These are phyloP conservation scores for Macrolepiota dolichaula DNA, from an alignment of 768 basidiomycete genomes.

Conservation along the genomic window DNA sequence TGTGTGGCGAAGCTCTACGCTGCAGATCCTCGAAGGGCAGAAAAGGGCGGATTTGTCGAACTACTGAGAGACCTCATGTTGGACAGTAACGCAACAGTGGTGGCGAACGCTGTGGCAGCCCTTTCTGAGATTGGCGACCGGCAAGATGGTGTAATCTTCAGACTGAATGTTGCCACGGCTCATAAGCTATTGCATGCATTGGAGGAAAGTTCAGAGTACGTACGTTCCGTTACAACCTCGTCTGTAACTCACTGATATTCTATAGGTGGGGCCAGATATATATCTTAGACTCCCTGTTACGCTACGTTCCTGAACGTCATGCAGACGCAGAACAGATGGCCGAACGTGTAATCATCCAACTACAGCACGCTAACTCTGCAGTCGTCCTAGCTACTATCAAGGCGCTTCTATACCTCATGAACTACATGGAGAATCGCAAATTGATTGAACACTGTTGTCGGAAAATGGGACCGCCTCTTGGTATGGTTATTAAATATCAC, in stretches of 20 bases:
- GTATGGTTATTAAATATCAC: constrained; percentile 34
- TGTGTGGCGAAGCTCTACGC: constrained; percentile 95
- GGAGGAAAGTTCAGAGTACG: constrained; percentile 96
- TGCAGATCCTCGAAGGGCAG: constrained; percentile 82
- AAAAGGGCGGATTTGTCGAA: constrained; percentile 88
- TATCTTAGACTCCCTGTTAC: constrained; percentile 89
- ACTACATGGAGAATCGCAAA: constrained; percentile 92
- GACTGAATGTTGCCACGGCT: constrained; percentile 81
- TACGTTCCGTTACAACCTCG: constrained; percentile 17
- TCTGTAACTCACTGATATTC: constrained; percentile 13
- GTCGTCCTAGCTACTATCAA: constrained; percentile 99
- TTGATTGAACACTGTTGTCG: constrained; percentile 89
- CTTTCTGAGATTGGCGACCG: constrained; percentile 96
- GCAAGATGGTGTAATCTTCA: constrained; percentile 91
- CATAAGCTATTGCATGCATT: constrained; percentile 89
- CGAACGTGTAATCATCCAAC: constrained; percentile 90
- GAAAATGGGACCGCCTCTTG: constrained; percentile 97
- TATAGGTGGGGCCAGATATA: constrained; percentile 98
- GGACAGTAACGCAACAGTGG: constrained; percentile 93
- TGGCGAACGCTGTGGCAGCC: constrained; percentile 95
- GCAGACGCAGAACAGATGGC: constrained; percentile 91
- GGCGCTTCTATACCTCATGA: constrained; percentile 94
- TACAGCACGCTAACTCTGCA: constrained; percentile 98
- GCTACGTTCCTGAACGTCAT: constrained; percentile 88
- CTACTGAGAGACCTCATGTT: constrained; percentile 88